Conservation (phyloP, 2,329 filamentous ascomycete genomes). For the Exophiala bonariae region DNA sequence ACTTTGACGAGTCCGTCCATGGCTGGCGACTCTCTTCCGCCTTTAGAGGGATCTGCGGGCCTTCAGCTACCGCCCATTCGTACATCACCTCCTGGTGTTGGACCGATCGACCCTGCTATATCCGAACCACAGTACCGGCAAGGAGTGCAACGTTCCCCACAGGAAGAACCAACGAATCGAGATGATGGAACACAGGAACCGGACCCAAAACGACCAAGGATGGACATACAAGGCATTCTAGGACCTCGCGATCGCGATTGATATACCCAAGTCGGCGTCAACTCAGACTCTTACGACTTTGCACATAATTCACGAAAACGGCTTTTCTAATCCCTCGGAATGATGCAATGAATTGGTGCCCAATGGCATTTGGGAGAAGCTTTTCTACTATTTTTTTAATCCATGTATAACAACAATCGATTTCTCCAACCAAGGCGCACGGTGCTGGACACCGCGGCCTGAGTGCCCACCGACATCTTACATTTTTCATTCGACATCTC, state of each 20-base stretch:
- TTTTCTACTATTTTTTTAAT: too few relatives aligned
- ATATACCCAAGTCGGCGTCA: background rate
- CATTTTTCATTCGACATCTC: too few relatives aligned
- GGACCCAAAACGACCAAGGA: constrained; percentile 28
- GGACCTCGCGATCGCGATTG: constrained; percentile 20
- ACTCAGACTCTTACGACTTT: background rate
- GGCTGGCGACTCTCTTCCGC: constrained; percentile 11
- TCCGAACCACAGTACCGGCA: constrained; percentile 18
- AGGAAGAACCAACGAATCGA: constrained; percentile 8
- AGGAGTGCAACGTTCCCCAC: constrained; percentile 7
- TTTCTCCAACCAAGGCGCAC: too few relatives aligned
- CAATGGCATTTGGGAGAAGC: too few relatives aligned
- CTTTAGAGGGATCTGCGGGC: constrained; percentile 8
- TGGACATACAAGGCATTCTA: constrained; percentile 29
- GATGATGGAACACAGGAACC: constrained; percentile 22
- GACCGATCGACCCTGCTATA: constrained; percentile 26
- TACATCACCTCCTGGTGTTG: constrained; percentile 13
- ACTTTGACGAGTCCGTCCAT: constrained; percentile 2
- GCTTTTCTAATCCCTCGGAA: too few relatives aligned
- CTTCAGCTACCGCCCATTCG: constrained; percentile 30
- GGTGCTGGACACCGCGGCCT: too few relatives aligned
- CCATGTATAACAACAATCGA: too few relatives aligned
- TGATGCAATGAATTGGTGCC: too few relatives aligned
- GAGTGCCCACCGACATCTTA: too few relatives aligned
- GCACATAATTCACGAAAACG: too few relatives aligned